phyloP scores from a whole-genome alignment of 2,329 filamentous ascomycete genomes.

The Colletotrichum tropicicola region DNA sequence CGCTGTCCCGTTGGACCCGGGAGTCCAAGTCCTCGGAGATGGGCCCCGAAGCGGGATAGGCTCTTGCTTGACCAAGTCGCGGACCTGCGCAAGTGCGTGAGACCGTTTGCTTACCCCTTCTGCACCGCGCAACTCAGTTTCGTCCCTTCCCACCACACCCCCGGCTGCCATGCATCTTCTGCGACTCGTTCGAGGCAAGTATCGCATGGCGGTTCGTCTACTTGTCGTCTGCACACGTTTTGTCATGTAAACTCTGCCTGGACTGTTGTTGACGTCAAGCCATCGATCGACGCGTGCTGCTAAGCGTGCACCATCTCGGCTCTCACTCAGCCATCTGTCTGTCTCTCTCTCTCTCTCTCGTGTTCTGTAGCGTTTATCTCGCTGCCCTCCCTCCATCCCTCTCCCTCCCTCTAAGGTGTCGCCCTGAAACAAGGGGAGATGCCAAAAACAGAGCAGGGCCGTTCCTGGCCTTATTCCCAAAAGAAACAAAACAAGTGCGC shows the following conservation, averaged over 20 bases:
- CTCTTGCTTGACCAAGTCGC: neutral
- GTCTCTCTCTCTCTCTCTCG: neutral
- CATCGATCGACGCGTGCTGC: neutral
- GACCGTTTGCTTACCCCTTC: neutral
- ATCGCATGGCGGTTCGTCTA: neutral
- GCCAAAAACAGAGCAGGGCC: constrained; percentile 13
- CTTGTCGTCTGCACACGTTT: neutral
- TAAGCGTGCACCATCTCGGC: neutral
- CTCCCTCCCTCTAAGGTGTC: neutral
- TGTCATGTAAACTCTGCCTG: neutral
- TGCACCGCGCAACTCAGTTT: constrained; percentile 11
- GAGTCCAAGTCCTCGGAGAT: neutral
- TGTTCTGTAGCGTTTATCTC: too few relatives aligned
- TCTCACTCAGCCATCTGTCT: neutral
- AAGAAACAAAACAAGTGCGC: neutral
- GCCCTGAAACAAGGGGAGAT: constrained; percentile 20
- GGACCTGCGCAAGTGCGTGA: neutral
- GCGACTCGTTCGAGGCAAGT: neutral
- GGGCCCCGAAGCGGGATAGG: neutral
- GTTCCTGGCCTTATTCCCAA: constrained; percentile 10
- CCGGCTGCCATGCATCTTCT: neutral
- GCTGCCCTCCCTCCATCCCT: neutral
- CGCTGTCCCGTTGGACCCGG: neutral
- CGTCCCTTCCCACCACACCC: too few relatives aligned
- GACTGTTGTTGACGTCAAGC: neutral